These are phyloP conservation scores for Nectriaceae sp. DNA, from an alignment of 2,329 filamentous ascomycete species.

Conservation along the genomic window DNA sequence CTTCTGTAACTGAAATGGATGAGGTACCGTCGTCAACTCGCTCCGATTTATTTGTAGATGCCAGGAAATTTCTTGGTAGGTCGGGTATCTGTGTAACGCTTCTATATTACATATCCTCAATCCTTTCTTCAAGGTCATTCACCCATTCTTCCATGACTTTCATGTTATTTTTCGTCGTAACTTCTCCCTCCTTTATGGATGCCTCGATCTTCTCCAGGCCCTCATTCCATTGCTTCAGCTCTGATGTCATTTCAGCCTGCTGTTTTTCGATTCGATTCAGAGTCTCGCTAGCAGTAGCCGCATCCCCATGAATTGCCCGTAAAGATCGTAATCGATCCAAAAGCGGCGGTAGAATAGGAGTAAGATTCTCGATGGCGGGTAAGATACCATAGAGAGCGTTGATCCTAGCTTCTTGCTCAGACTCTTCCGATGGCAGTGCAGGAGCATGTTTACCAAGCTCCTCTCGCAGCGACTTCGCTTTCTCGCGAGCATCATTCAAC, in stretches of 20 bases:
- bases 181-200: constrained; percentile 70
- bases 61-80: constrained; percentile 12
- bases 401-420: constrained; percentile 81
- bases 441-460: constrained; percentile 52
- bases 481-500: constrained; percentile 64
- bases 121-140: constrained; percentile 77
- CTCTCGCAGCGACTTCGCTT: constrained; percentile 63
- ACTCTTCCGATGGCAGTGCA: constrained; percentile 47
- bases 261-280: constrained; percentile 75
- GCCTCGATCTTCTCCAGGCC: constrained; percentile 78
- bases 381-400: constrained; percentile 89
- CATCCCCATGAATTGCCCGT: constrained; percentile 81
- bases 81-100: constrained; percentile 34
- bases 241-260: constrained; percentile 79
- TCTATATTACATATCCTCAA: constrained; percentile 57
- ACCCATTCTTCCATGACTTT: constrained; percentile 88
- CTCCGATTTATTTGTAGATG: too few species aligned
- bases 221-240: constrained; percentile 84
- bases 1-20: too few species aligned
- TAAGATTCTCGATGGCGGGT: constrained; percentile 82
- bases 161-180: constrained; percentile 75
- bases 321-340: constrained; percentile 85
- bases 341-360: constrained; percentile 81
- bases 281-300: constrained; percentile 77
- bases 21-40: too few species aligned